These are phyloP conservation scores for Aspergillus panamensis DNA, from an alignment of 495 filamentous ascomycete species.

Conservation along the genomic window DNA sequence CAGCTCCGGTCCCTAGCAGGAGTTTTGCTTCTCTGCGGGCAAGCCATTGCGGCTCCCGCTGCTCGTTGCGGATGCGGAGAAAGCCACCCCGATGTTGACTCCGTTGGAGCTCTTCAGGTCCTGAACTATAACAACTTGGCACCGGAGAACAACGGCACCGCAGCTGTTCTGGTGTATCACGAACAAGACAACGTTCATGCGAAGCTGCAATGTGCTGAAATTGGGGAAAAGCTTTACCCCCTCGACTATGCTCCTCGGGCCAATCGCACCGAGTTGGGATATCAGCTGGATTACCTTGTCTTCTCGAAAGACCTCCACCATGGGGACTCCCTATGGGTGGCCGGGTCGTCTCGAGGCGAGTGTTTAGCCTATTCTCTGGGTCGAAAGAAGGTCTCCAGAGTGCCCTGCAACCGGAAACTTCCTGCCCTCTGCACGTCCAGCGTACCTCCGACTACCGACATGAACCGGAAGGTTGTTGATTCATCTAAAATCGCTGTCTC, in stretches of 20 bases:
- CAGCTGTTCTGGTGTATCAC: conserved; percentile 26
- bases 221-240: conserved; percentile 27
- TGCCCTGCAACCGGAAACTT: conserved; percentile 18
- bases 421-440: conserved; percentile 28
- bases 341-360: not conserved
- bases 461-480: conserved; percentile 17
- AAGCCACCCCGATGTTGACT: conserved; percentile 6
- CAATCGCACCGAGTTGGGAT: conserved; percentile 23
- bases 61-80: not conserved
- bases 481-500: conserved; percentile 35
- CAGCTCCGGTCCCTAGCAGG: conserved; percentile 12
- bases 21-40: conserved; percentile 13
- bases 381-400: conserved; percentile 8
- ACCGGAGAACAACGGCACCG: conserved; percentile 30
- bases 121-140: conserved; percentile 33
- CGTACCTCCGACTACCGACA: conserved; percentile 27
- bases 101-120: conserved; percentile 24
- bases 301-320: conserved; percentile 17
- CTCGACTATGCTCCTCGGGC: conserved; percentile 4
- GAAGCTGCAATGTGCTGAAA: conserved; percentile 18
- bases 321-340: conserved; percentile 23
- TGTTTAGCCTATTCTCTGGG: conserved; percentile 22
- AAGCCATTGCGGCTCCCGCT: conserved; percentile 16
- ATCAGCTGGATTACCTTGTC: conserved; percentile 30
- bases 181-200: conserved; percentile 17